Base-by-base conservation (phyloP, 129 eudicot genomes). In the Flaveria linearis region DNA sequence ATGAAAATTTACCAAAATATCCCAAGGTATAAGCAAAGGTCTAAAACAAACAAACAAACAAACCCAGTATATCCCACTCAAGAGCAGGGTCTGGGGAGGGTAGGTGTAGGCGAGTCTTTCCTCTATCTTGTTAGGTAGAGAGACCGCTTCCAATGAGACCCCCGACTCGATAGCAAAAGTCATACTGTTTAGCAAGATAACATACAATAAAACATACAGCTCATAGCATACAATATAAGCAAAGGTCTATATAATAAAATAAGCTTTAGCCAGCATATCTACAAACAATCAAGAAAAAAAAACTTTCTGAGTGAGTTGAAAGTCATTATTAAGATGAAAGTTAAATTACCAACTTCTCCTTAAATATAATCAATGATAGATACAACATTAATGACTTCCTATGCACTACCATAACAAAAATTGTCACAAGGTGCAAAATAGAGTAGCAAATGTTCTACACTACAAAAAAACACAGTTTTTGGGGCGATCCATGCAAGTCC, bases 231-330 rank as follows among this genome's bases (percentile, higher is more conserved):
- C n/a, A n/a, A n/a, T 25, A 60, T 60, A 60, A 11, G 66, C 66
- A 60, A 25, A 12, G 66, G 33, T 25, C 13, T 3, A 47, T 47
- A 15, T 20, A 23, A 23, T 11, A 83, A 83, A 58, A 55, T 56
- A 77, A 53, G 43, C n/a, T 76, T 53, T 33, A 68, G 20, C 23
- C 20, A 62, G n/a, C 61, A 68, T 74, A 26, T 68, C 66, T 68
- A 55, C 69, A 67, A 53, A 68, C 25, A 33, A 77, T 16, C 17
- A 16, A 62, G 39, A 68, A 41, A 11, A 33, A 77, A 68, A 22
- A 45, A 23, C 13, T 39, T 52, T 65, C 39, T 39, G 53, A 52
- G 14, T 15, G 18, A 26, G 2, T 61, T 55, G 20, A 18, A 57
- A 57, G 5, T 57, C 14, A 57, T 57, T 57, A 57, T 57, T 57